Base-by-base conservation (phyloP, 352 stramenopile species). In the Globisporangium nunn region DNA sequence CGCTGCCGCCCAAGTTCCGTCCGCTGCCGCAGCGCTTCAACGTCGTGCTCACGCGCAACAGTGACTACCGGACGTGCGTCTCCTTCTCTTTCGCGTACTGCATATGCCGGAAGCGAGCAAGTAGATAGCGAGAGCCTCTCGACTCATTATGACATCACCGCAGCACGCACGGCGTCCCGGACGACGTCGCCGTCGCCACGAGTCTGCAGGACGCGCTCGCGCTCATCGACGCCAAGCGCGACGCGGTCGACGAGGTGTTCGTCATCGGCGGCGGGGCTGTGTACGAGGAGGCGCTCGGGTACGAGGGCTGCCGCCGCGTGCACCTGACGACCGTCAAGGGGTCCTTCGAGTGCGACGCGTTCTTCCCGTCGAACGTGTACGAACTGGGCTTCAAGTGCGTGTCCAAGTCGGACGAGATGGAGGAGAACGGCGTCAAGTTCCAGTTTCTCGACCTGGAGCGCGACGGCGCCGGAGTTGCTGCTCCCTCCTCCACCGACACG, bases 231-330 rank as follows among this genome's bases (percentile, higher is more conserved):
- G 57, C 69, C 10, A 71, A 82, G 59, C 62, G 73, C 2, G 68
- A 95, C 35, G 66, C 73, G 12, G 85, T 98, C 45, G 85, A 98
- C 52, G 74, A 94, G 59, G 85, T 98, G 14, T 99, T 99, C 71
- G 83, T 99, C 56, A 99, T 99, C 64, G 97, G 97, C 46, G 97
- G 97, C 47, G 81, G 77, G 10, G 71, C 89, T 28, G 80, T 99
- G 35, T 99, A 99, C 73, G 71, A 88, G 33, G 81, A 98, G 66
- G 94, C 96, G 23, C 72, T 99, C 14, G 43, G 67, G 15, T 80
- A 91, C 52, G 68, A 83, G 14, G 75, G 81, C 17, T 97, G 97
- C 57, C 75, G 80, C 15, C 77, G 78, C 3, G 82, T 98, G 18
- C 75, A 98, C 54, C 72, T 98, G 31, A 99, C 96, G 8, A 66